These are phyloP conservation scores for Geranium rotundifolium DNA, from an alignment of 345 rosid genomes.

Conservation along the genomic window DNA sequence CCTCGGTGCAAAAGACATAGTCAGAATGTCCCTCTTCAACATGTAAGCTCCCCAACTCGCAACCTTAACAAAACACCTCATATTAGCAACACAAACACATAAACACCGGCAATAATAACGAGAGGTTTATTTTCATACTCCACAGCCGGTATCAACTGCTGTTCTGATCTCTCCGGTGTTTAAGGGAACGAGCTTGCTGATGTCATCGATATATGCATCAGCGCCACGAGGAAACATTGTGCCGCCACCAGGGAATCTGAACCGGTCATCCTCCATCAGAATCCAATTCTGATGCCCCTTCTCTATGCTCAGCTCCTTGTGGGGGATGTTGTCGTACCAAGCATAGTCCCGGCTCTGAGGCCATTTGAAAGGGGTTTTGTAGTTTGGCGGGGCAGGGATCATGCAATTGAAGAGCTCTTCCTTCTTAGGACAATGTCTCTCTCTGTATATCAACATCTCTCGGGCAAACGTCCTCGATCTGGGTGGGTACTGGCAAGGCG, in stretches of 20 bases:
- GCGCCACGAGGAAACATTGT: constrained; percentile 96
- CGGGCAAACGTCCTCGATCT: constrained; percentile 73
- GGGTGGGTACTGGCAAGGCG: constrained; percentile 72
- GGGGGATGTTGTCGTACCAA: constrained; percentile 95
- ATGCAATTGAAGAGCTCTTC: constrained; percentile 63
- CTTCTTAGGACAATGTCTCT: constrained; percentile 80
- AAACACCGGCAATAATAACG: background rate
- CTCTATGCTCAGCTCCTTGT: constrained; percentile 86
- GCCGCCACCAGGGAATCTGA: constrained; percentile 96
- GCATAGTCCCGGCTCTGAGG: constrained; percentile 93
- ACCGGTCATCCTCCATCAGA: constrained; percentile 78
- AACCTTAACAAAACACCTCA: constrained; percentile 33
- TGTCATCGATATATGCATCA: constrained; percentile 86
- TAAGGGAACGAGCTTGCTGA: constrained; percentile 65
- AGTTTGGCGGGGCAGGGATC: constrained; percentile 90
- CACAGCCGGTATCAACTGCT: constrained; percentile 93
- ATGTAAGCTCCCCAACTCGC: constrained; percentile 97
- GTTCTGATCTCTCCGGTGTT: constrained; percentile 67
- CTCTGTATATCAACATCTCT: constrained; percentile 75
- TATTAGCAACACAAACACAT: background rate
- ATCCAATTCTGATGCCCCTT: constrained; percentile 98
- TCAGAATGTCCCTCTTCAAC: constrained; percentile 58
- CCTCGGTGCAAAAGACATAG: constrained; percentile 93
- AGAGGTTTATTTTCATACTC: constrained; percentile 41
- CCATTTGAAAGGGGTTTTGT: constrained; percentile 95